Base-by-base conservation (phyloP, 2,329 filamentous ascomycete genomes). In the Periglandula ipomoeae region DNA sequence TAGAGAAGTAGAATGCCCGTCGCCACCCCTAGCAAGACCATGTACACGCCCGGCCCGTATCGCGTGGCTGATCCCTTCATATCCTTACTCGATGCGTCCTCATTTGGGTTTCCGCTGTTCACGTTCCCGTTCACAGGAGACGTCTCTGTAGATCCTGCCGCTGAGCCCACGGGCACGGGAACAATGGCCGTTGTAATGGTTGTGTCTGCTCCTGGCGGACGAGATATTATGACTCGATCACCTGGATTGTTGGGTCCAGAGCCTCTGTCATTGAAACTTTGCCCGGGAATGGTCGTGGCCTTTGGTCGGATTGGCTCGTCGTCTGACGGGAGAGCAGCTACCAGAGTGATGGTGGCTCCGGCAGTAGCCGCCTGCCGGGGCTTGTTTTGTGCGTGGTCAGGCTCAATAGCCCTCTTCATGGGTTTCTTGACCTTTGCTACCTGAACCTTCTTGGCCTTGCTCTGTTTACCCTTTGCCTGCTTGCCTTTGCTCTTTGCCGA, bases 121-220 rank as follows among this genome's bases (percentile, higher is more conserved):
- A 3, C 3, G 30, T 1, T 15, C 30, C 15, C 39, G n/a, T 19
- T 4, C 10, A 11, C 4, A 9, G 20, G 13, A n/a, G 22, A 23
- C 3, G 39, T 24, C 6, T 5, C 32, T 30, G 7, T 23, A 17
- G 44, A 27, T 4, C 10, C 19, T 9, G 19, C 8, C 5, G 15
- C 30, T 7, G 44, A 15, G 11, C 10, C 19, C 17, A 15, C 44
- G 22, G 17, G 32, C 19, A 17, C 8, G 15, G 44, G 44, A 10
- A 9, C 32, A 15, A 46, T 46, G 44, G 44, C 19, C n/a, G 44
- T 46, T 11, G 20, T 23, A 17, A 46, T 46, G 30, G 44, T 46
- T 19, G 19, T 37, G 20, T 46, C 30, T 13, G 44, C 22, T 6
- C 44, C 26, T 23, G 44, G n/a, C 0, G 30, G 30, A 6, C 3